phyloP scores from a whole-genome alignment of 331 rosid genomes.

The Phaseolus coccineus region DNA sequence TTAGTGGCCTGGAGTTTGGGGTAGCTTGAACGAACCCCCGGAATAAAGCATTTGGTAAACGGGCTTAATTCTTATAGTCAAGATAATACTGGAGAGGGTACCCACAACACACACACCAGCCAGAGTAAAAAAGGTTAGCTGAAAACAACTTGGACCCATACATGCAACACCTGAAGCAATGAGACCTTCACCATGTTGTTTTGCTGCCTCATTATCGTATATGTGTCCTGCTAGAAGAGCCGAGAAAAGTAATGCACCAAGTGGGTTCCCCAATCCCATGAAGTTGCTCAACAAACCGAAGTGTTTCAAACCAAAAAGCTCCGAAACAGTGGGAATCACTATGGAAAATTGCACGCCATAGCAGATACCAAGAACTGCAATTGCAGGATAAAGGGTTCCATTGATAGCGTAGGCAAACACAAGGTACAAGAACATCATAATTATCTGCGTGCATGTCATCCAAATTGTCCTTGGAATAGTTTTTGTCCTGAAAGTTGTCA shows the following conservation, averaged over 20 bases:
- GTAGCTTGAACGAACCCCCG: slow-evolving; percentile 78
- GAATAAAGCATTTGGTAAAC: slow-evolving; percentile 80
- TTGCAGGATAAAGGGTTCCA: slow-evolving; percentile 64
- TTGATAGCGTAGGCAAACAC: slow-evolving; percentile 70
- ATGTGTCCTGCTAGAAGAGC: slow-evolving; percentile 75
- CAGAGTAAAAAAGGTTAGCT: slow-evolving; percentile 67
- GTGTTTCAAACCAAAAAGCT: slow-evolving; percentile 75
- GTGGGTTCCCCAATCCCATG: slow-evolving; percentile 73
- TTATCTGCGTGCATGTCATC: slow-evolving; percentile 73
- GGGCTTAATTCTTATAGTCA: slow-evolving; percentile 64
- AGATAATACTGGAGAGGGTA: slow-evolving; percentile 55
- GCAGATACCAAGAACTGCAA: slow-evolving; percentile 72
- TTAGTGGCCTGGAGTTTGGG: slow-evolving; percentile 51
- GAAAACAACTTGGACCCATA: slow-evolving; percentile 74
- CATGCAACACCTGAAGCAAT: slow-evolving; percentile 55
- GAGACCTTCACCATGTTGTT: slow-evolving; percentile 49
- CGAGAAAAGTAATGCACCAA: slow-evolving; percentile 80
- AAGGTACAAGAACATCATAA: slow-evolving; percentile 66
- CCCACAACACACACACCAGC: slow-evolving; percentile 69
- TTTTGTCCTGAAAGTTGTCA: slow-evolving; percentile 39
- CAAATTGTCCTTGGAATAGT: slow-evolving; percentile 74
- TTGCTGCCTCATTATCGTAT: slow-evolving; percentile 73
- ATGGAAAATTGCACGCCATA: slow-evolving; percentile 74
- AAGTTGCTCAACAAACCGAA: slow-evolving; percentile 72
- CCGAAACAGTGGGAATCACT: slow-evolving; percentile 84